Conservation (phyloP, 345 rosid genomes). For the Linum usitatissimum region DNA sequence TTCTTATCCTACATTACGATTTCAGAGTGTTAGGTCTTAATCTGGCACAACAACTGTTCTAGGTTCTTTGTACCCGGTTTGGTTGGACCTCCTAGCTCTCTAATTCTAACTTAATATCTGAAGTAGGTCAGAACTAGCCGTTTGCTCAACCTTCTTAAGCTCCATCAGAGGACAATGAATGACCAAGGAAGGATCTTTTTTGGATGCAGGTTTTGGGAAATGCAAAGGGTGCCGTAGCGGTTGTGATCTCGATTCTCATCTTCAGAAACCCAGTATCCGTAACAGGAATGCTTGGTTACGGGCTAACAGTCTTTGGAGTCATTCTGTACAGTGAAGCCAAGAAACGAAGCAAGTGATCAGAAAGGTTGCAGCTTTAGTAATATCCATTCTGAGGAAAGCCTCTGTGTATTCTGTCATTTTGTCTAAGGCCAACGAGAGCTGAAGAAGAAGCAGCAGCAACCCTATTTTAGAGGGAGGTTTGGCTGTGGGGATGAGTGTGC, state of each 20-base stretch:
- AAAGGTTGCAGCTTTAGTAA: neutral
- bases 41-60: neutral
- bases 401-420: neutral
- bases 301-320: constrained; percentile 87
- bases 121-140: neutral
- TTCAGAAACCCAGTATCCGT: constrained; percentile 93
- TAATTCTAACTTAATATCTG: neutral
- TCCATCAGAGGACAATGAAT: too few relatives aligned
- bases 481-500: constrained; percentile 10
- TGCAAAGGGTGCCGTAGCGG: constrained; percentile 98
- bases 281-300: constrained; percentile 96
- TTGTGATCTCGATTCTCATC: constrained; percentile 87
- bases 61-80: too few relatives aligned
- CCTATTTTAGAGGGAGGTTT: constrained; percentile 10
- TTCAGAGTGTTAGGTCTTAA: neutral
- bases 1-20: neutral
- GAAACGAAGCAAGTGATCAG: constrained; percentile 71
- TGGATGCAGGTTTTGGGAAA: constrained; percentile 81
- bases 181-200: too few relatives aligned
- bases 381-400: too few relatives aligned
- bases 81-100: neutral
- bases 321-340: constrained; percentile 94
- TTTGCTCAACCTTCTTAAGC: too few relatives aligned
- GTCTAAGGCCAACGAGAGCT: neutral
- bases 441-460: constrained; percentile 17